Conservation (phyloP, 2,329 filamentous ascomycete genomes). For the Talaromyces sp. region DNA sequence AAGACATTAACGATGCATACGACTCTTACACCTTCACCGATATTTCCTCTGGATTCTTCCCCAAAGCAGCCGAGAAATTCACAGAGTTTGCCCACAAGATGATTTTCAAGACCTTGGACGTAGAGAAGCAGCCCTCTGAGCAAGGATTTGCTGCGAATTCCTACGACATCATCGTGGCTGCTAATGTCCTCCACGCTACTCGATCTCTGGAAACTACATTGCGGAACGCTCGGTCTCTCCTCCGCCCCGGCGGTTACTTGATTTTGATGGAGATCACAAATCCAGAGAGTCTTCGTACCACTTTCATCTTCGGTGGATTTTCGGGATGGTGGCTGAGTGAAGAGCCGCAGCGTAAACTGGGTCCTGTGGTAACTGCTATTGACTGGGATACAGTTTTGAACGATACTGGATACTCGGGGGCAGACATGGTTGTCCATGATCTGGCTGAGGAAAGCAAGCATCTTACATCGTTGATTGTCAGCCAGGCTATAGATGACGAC, state of each 20-base stretch:
- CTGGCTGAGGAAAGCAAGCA: slow-evolving; percentile 2
- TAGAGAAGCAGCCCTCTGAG: slow-evolving; percentile 18
- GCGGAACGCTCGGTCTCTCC: slow-evolving; percentile 19
- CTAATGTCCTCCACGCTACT: slow-evolving; percentile 31
- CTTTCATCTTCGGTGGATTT: slow-evolving; percentile 26
- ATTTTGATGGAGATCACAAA: slow-evolving; percentile 37
- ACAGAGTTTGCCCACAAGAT: slow-evolving; percentile 8
- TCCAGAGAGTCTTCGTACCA: slow-evolving; percentile 14
- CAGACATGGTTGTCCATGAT: slow-evolving; percentile 2
- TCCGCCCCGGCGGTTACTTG: slow-evolving; percentile 41
- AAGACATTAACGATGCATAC: not conserved
- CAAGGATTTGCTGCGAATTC: slow-evolving; percentile 24
- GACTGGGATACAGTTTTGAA: slow-evolving; percentile 2
- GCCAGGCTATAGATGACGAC: slow-evolving; percentile 7
- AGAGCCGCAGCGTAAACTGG: not conserved
- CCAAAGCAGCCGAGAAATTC: slow-evolving; percentile 10
- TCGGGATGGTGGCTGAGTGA: slow-evolving; percentile 35
- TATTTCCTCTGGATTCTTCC: slow-evolving; percentile 18
- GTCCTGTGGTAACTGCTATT: not conserved
- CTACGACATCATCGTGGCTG: slow-evolving; percentile 31
- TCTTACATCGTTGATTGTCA: slow-evolving; percentile 1
- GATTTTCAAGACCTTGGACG: slow-evolving; percentile 24
- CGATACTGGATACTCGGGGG: slow-evolving; percentile 1
- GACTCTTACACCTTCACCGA: slow-evolving; percentile 18
- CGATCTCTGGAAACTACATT: slow-evolving; percentile 16